Base-by-base conservation (phyloP, 2,329 filamentous ascomycete genomes). In the Beauveria pseudobassiana region DNA sequence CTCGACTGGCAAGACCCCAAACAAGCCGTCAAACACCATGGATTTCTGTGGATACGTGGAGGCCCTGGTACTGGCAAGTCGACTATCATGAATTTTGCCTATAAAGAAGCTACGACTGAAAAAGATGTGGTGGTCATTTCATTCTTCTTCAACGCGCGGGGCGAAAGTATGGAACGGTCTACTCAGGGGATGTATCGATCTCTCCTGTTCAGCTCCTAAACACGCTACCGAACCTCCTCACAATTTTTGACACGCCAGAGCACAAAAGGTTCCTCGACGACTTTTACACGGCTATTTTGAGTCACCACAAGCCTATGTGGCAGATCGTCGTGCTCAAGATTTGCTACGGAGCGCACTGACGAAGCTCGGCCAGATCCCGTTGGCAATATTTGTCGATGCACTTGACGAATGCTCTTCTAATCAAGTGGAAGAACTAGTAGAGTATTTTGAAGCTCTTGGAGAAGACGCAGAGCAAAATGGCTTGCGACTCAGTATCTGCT, bases 91-190 rank as follows among this genome's bases (percentile, higher is more conserved):
- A 79, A 78, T 54, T 77, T 74, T 52, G 64, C 67, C 8, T 59
- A 67, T 43, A 30, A 28, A 30, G 52, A 58, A 42, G 42, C 65
- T 22, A 62, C 62, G n/a, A 65, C 65, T 20, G 53, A 52, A n/a
- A 67, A 64, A 24, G 20, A 60, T 10, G 60, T 65, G 12, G 63
- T 63, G 1, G 59, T 67, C 1, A 18, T 79, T 1, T 77, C 74
- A 1, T 81, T 81, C 69, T 82, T 81, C 69, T 82, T 82, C 72
- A 78, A 80, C 57, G 78, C 78, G 0, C 68, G 77, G 52, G 79
- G 79, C 0, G 67, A 68, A 0, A 42, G 66, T 16, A 67, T 79
- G 10, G 78, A 83, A 63, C 79, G 73, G 62, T 76, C 79, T 0
- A 72, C 71, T 0, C n/a, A 70, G 0, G 81, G 82, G 2, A 72